Conservation (phyloP, 495 filamentous ascomycete species). For the Rusavskia elegans region DNA sequence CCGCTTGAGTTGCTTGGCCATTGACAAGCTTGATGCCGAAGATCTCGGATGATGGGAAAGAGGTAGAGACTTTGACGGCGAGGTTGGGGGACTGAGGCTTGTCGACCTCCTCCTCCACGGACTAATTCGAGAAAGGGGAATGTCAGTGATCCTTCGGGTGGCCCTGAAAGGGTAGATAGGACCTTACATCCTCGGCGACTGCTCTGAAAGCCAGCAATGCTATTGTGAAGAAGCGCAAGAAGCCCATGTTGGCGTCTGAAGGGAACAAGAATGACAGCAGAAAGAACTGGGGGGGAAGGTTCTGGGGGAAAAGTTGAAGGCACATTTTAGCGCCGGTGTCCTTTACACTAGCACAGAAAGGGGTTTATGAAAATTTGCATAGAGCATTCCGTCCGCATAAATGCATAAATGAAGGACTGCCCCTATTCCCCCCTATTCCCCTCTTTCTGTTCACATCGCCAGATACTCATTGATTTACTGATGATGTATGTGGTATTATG, state of each 20-base stretch:
- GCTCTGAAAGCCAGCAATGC: constrained; percentile 49
- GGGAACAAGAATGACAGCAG: neutral
- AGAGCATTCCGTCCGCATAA: too few relatives aligned
- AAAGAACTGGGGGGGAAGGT: neutral
- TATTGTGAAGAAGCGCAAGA: constrained; percentile 53
- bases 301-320: neutral
- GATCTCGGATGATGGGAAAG: constrained; percentile 78
- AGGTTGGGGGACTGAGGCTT: constrained; percentile 39
- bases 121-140: constrained; percentile 9
- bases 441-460: too few relatives aligned
- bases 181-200: constrained; percentile 15
- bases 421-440: too few relatives aligned
- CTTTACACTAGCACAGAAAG: too few relatives aligned
- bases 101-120: constrained; percentile 30
- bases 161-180: neutral
- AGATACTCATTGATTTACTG: too few relatives aligned
- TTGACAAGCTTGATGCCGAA: constrained; percentile 95
- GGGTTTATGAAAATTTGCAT: too few relatives aligned
- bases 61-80: constrained; percentile 56
- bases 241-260: constrained; percentile 42
- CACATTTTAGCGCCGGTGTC: neutral
- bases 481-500: too few relatives aligned
- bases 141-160: neutral
- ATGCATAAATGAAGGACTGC: too few relatives aligned
- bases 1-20: constrained; percentile 66